Conservation (phyloP, 371 early-diverging fungal genomes). For the Mortierella sp. region DNA sequence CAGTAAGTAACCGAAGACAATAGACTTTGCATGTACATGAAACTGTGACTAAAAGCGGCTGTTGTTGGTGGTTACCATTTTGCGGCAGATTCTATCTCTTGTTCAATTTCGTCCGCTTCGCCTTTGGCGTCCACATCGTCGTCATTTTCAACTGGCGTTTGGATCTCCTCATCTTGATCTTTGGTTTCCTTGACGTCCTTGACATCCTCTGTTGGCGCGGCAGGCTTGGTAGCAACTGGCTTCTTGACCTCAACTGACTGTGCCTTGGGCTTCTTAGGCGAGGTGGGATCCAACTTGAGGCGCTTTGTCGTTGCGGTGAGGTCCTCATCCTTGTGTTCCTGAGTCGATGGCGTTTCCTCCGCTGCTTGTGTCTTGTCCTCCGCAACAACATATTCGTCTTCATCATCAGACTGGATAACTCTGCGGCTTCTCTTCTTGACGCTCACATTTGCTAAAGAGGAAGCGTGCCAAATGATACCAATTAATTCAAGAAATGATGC, state of each 20-base stretch:
- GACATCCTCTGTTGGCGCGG: background rate
- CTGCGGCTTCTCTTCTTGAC: constrained; percentile 41
- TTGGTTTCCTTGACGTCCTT: background rate
- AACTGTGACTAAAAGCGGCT: background rate
- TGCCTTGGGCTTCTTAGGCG: constrained; percentile 32
- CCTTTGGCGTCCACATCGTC: constrained; percentile 45
- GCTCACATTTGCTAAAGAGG: constrained; percentile 22
- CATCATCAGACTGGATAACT: constrained; percentile 40
- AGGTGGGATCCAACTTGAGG: constrained; percentile 37
- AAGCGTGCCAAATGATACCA: background rate
- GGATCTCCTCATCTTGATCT: background rate
- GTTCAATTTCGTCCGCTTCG: constrained; percentile 47
- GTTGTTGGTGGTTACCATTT: constrained; percentile 40
- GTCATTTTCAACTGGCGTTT: constrained; percentile 24
- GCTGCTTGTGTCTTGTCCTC: background rate
- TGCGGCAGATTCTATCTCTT: constrained; percentile 50
- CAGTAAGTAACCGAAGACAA: background rate
- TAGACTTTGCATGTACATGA: background rate
- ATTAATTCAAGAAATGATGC: background rate
- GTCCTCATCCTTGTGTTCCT: constrained; percentile 36
- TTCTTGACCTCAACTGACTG: background rate
- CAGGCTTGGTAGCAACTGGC: background rate
- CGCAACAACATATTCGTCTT: constrained; percentile 15
- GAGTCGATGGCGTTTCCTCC: constrained; percentile 12
- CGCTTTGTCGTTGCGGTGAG: constrained; percentile 42